These are phyloP conservation scores for Westerdykella ornata DNA, from an alignment of 2,329 filamentous ascomycete genomes.

Conservation along the genomic window DNA sequence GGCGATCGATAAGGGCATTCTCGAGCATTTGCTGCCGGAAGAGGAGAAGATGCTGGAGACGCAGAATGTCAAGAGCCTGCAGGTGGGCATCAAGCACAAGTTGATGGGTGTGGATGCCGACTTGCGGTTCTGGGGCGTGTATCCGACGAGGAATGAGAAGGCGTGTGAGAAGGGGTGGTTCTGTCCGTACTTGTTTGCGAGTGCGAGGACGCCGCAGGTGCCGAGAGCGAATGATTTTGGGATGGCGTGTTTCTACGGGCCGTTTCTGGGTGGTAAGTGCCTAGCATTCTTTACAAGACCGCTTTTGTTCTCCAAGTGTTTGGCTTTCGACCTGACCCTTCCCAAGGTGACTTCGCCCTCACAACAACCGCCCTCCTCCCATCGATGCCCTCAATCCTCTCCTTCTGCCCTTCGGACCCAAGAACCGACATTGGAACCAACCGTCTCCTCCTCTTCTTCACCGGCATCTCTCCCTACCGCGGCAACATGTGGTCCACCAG, in stretches of 20 bases:
- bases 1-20: conserved; percentile 35
- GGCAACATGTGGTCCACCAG: conserved; percentile 34
- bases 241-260: conserved; percentile 35
- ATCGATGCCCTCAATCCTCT: conserved; percentile 22
- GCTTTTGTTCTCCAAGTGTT: background rate
- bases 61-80: conserved; percentile 32
- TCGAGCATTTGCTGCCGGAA: conserved; percentile 36
- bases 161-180: conserved; percentile 37
- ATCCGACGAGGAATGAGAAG: conserved; percentile 16
- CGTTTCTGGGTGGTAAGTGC: conserved; percentile 29
- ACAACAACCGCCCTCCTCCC: conserved; percentile 34
- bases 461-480: conserved; percentile 34
- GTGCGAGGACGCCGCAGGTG: conserved; percentile 26
- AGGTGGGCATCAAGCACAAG: conserved; percentile 37
- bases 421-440: conserved; percentile 26
- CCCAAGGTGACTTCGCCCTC: conserved; percentile 30
- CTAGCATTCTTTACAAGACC: no score
- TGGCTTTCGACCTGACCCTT: conserved; percentile 1
- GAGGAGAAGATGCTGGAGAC: conserved; percentile 37
- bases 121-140: conserved; percentile 26
- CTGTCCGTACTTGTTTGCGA: conserved; percentile 34
- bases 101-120: conserved; percentile 39
- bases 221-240: conserved; percentile 32
- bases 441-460: conserved; percentile 34
- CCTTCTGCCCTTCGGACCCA: conserved; percentile 28